A percentile compares a stretch with the other conserved stretches of the same genome.
phyloP scores from a whole-genome alignment of 345 rosid species.

The Psidium guajava region DNA sequence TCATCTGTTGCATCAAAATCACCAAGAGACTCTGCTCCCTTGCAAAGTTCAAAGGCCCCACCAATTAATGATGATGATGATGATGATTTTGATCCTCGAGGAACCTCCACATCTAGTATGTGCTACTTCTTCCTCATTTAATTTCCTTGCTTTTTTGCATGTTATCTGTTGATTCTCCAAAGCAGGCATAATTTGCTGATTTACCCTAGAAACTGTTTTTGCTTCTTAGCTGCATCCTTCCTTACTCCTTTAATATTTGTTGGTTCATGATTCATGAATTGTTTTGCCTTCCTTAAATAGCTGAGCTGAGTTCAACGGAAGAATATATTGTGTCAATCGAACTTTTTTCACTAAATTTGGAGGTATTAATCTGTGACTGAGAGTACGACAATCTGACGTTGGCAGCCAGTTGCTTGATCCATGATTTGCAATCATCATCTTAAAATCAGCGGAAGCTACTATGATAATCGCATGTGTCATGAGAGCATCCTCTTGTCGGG shows the following conservation, averaged over 20 bases:
- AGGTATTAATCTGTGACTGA: neutral
- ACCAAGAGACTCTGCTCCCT: slow-evolving; percentile 23
- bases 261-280: neutral
- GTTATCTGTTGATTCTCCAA: neutral
- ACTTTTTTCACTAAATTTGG: neutral
- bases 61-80: slow-evolving; percentile 37
- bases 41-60: slow-evolving; percentile 31
- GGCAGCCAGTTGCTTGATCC: neutral
- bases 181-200: neutral
- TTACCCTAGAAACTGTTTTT: neutral
- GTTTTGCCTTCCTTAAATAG: neutral
- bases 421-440: neutral
- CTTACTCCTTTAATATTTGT: neutral
- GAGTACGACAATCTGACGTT: neutral
- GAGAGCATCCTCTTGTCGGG: neutral
- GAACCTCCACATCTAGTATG: slow-evolving; percentile 70
- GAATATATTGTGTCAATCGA: neutral
- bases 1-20: slow-evolving; percentile 31
- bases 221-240: neutral
- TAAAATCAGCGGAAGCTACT: neutral
- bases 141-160: neutral
- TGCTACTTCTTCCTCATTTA: neutral
- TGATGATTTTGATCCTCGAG: slow-evolving; percentile 97
- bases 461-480: neutral
- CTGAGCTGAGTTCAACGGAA: neutral